These are phyloP conservation scores for Melocanna baccifera DNA, from an alignment of 176 grass and related monocot genomes.

Conservation along the genomic window DNA sequence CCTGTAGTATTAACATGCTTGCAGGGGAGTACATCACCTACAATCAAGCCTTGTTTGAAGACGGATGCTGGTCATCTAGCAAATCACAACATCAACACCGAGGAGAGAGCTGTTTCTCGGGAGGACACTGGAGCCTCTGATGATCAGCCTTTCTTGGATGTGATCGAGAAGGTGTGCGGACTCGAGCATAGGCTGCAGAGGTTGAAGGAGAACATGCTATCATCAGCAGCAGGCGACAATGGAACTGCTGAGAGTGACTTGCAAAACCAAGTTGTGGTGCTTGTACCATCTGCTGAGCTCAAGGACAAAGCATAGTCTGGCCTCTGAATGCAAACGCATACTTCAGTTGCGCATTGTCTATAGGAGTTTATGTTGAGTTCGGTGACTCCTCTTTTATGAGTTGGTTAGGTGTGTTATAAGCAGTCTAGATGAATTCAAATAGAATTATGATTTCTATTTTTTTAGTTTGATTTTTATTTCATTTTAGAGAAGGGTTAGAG, in stretches of 20 bases:
- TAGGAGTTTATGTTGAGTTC: neutral
- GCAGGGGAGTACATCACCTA: slow-evolving; percentile 50
- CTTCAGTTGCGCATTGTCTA: slow-evolving; percentile 1
- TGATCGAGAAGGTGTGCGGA: slow-evolving; percentile 51
- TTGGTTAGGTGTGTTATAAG: too few relatives aligned
- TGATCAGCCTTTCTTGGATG: slow-evolving; percentile 49
- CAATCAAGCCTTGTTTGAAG: neutral
- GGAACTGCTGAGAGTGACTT: neutral
- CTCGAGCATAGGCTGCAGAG: slow-evolving; percentile 63
- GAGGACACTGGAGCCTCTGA: neutral
- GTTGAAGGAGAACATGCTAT: slow-evolving; percentile 56
- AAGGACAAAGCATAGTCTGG: slow-evolving; percentile 47
- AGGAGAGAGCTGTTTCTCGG: neutral
- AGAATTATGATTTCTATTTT: too few relatives aligned
- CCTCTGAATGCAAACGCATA: neutral
- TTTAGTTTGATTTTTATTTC: too few relatives aligned
- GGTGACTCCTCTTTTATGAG: too few relatives aligned
- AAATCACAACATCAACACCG: slow-evolving; percentile 1
- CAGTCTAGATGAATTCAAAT: too few relatives aligned
- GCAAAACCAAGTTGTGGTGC: slow-evolving; percentile 44
- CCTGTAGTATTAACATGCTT: slow-evolving; percentile 2
- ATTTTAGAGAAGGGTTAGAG: too few relatives aligned
- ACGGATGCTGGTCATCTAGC: slow-evolving; percentile 10
- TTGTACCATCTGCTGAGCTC: slow-evolving; percentile 64
- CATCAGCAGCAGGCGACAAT: neutral